Base-by-base conservation (phyloP, 352 stramenopile species). In the Globisporangium ultimum region DNA sequence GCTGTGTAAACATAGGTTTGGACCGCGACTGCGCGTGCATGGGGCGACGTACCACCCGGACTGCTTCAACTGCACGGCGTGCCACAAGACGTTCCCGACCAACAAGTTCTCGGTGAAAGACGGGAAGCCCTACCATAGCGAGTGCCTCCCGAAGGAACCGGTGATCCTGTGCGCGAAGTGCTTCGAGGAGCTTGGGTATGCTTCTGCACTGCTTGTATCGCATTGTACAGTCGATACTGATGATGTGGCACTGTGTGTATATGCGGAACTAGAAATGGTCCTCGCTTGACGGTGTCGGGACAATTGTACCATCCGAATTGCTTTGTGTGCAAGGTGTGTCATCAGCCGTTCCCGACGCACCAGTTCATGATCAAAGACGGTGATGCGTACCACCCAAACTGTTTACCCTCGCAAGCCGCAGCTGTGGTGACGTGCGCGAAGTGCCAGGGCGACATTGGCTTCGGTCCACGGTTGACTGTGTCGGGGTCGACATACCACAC, bases 341-440 rank as follows among this genome's bases (percentile, higher is more conserved):
- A 71, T 45, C 47, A 66, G 28, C 69, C 67, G 24, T 79, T 87
- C 48, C 32, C 55, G 13, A 73, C 55, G 11, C 64, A 61, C 61
- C 68, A 79, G 55, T 87, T 87, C 58, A 58, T 82, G 49, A 58
- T 80, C 28, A 77, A 84, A 34, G 70, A 84, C 22, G 73, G 72
- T 40, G 77, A 84, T 41, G 72, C 71, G 58, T 91, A 91, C 55
- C 78, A 91, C 42, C 34, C 73, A 2, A 67, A 80, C 34, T 91
- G 78, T 60, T 80, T 80, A 1, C 57, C 55, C 5, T 13, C 24
- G 8, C 20, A 32, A 20, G 24, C 41, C 7, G 24, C 20, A 10
- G 21, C 38, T 18, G 47, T n/a, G 15, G 47, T 17, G 13, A 50
- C 21, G 11, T 77, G 63, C 63, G 55, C 54, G 21, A 67, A 66